phyloP scores from a whole-genome alignment of 305 asterid species.

The Fraxinus sp. region DNA sequence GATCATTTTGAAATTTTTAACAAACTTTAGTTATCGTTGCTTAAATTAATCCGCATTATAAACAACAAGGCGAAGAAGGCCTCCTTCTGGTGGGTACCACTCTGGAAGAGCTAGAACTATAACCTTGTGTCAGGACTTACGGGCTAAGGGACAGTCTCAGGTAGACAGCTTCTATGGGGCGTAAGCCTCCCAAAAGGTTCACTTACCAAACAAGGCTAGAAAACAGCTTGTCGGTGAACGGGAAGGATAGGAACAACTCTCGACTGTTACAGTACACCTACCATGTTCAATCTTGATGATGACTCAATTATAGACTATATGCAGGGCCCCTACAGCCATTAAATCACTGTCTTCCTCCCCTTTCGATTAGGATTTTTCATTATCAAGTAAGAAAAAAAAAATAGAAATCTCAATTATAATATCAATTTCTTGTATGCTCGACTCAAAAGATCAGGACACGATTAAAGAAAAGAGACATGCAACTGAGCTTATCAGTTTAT shows the following conservation, averaged over 20 bases:
- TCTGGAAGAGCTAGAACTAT: too few species aligned
- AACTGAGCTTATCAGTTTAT: neutral
- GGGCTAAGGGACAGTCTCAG: too few species aligned
- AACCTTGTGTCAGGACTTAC: too few species aligned
- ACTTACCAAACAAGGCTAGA: neutral
- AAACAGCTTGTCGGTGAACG: neutral
- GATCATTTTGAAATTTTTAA: neutral
- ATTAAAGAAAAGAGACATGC: neutral
- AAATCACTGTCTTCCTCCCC: neutral
- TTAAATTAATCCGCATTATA: too few species aligned
- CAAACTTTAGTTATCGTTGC: too few species aligned
- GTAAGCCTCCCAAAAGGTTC: too few species aligned
- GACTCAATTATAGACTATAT: neutral
- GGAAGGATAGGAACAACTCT: neutral
- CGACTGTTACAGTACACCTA: neutral
- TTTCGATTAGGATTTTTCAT: neutral
- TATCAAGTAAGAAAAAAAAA: neutral
- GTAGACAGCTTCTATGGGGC: too few species aligned
- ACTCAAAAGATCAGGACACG: neutral
- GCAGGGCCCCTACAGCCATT: neutral
- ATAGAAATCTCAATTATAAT: neutral
- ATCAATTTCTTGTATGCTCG: neutral
- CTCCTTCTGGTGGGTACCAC: too few species aligned
- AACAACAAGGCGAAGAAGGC: too few species aligned
- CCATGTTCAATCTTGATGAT: neutral